A percentile compares a stretch with the other conserved stretches of the same genome.
Evolutionary conservation across 345 rosid genomes (phyloP).

Genomic region (Boechera divaricarpa): DNA sequence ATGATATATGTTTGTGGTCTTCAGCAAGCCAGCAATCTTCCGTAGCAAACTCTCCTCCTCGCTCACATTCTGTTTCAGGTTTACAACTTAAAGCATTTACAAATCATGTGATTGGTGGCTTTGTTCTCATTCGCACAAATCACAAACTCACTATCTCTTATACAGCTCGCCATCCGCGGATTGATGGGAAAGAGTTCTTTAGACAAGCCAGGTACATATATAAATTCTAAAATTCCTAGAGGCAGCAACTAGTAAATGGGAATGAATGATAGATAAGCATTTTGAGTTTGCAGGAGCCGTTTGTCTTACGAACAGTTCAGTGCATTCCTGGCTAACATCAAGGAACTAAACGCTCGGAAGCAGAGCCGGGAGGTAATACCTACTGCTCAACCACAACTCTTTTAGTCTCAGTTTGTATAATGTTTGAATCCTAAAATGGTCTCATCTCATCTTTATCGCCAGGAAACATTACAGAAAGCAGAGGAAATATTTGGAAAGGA

Average conservation of each 20-base stretch:
- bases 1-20: constrained; percentile 73
- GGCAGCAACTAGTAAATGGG: background rate
- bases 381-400: background rate
- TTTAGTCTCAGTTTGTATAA: background rate
- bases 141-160: background rate
- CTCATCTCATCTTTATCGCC: background rate
- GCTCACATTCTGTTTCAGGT: constrained; percentile 78
- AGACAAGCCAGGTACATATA: constrained; percentile 81
- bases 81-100: background rate
- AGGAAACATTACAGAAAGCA: constrained; percentile 93
- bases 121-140: background rate
- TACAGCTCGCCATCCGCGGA: constrained; percentile 62
- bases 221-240: background rate
- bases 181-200: constrained; percentile 98
- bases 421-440: background rate
- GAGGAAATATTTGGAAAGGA: constrained; percentile 90
- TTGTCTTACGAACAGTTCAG: constrained; percentile 92
- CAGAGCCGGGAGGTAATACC: constrained; percentile 81
- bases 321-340: constrained; percentile 88
- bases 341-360: constrained; percentile 89
- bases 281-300: constrained; percentile 64
- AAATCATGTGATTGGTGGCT: constrained; percentile 15
- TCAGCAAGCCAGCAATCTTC: constrained; percentile 93
- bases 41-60: constrained; percentile 89
- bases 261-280: constrained; percentile 8